Base-by-base conservation (phyloP, 192 early-diverging fungal genomes). In the Nowakowskiella sp. region DNA sequence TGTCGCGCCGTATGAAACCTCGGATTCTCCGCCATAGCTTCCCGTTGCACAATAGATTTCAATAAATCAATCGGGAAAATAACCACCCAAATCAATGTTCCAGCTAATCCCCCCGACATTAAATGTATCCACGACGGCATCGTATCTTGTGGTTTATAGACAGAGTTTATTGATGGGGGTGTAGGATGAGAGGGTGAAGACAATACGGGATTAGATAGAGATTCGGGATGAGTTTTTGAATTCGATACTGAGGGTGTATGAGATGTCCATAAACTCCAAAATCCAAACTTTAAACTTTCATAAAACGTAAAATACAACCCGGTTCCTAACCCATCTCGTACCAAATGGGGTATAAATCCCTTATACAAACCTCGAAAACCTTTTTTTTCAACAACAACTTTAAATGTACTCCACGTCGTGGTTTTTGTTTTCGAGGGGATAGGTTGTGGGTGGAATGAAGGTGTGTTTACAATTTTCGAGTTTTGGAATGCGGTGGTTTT, bases 61-160 rank as follows among this genome's bases (percentile, higher is more conserved):
- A 66, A 75, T 66, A 78, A 31, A 46, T 78, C 76, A 24, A 78
- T 78, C 16, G 76, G 76, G 51, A 62, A 78, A 29, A 78, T 36
- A 5, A 78, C 53, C 27, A 76, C 44, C 76, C 76, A 78, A 1
- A 58, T 59, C 2, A 66, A 27, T 3, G 68, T 64, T 5, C 76
- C 76, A 8, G 67, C 68, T 2, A 78, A 9, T 6, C 76, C 76
- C 22, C 76, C 76, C n/a, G 61, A 63, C 34, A 70, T 22, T 67
- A 75, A 70, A 46, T 74, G 63, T 23, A 61, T 51, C 21, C 73
- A 26, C 9, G 68, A 57, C 21, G 45, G 32, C 8, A n/a, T n/a
- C n/a, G n/a, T n/a, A n/a, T n/a, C n/a, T n/a, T n/a, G n/a, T n/a
- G n/a, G n/a, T 44, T 31, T 9, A 51, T 51, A 16, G 65, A 62